A percentile compares a stretch with the other conserved stretches of the same genome.
Conservation (phyloP, 2,329 filamentous ascomycete genomes). For the Venturia aucupariae region DNA sequence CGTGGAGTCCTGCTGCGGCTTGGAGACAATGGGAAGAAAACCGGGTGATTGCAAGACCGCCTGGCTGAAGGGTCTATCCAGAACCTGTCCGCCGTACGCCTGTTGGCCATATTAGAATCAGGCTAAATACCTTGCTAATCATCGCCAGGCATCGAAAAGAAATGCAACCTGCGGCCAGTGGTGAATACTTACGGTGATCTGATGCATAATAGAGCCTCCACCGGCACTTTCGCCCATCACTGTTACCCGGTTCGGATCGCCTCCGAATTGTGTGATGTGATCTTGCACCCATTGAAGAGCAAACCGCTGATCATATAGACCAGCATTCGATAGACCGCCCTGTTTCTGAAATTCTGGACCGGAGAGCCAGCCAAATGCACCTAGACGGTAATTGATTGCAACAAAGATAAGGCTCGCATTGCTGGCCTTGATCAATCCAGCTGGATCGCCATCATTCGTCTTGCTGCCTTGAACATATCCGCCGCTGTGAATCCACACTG, state of each 20-base stretch:
- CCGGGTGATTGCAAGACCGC: constrained; percentile 33
- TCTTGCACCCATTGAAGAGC: constrained; percentile 33
- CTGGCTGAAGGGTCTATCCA: constrained; percentile 26
- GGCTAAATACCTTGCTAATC: too few relatives aligned
- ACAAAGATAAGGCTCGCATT: constrained; percentile 37
- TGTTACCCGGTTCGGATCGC: constrained; percentile 29
- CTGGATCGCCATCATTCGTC: constrained; percentile 26
- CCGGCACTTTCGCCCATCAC: constrained; percentile 31
- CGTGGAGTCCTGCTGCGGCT: constrained; percentile 22
- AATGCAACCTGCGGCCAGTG: not conserved
- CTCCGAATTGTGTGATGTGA: constrained; percentile 31
- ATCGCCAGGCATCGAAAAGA: too few relatives aligned
- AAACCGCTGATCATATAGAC: constrained; percentile 30
- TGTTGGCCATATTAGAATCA: not conserved
- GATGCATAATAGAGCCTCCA: constrained; percentile 31
- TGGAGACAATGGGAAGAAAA: constrained; percentile 25
- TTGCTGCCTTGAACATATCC: constrained; percentile 38
- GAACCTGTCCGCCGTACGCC: constrained; percentile 28
- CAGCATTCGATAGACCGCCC: constrained; percentile 27
- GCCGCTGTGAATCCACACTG: constrained; percentile 39
- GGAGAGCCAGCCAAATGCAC: constrained; percentile 28
- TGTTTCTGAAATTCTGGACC: constrained; percentile 28
- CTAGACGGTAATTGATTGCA: constrained; percentile 38
- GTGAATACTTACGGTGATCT: constrained; percentile 23
- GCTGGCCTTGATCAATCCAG: constrained; percentile 24